Base-by-base conservation (phyloP, 768 basidiomycete species). In the Amanita rimosa region DNA sequence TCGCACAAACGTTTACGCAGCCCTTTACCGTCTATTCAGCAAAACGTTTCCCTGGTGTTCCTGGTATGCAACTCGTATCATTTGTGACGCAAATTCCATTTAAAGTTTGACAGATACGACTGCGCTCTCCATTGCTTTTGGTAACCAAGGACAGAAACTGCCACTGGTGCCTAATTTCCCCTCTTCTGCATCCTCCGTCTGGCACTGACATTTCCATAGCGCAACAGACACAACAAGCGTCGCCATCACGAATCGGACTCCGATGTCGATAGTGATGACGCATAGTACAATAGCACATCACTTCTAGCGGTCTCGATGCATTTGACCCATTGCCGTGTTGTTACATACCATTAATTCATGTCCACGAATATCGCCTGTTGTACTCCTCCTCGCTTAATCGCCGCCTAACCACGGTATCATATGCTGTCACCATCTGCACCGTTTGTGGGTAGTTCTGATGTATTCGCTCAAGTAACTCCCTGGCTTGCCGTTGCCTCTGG, bases 41-140 rank as follows among this genome's bases (percentile, higher is more conserved):
- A 31, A 97, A 97, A 69, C 80, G 86, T 43, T 97, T 95, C 69
- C 91, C 90, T 43, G 93, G 93, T 44, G 93, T 97, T 37, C 86
- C 90, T 67, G 87, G 89, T 89, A 67, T 61, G 64, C 60, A 34
- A n/a, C 31, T 49, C 42, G 31, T 24, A 41, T 44, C 29, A 22
- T 43, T 19, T 48, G 21, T 85, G 85, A 87, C 63, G 88, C 86
- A 14, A 90, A 85, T 37, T 90, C 35, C 14, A 57, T 57, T 53
- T 52, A 50, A 41, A 57, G 46, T 53, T 47, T 38, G 24, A 46
- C 56, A 87, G 87, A 89, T 64, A 89, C 88, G n/a, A 92, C 89
- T 38, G 83, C 88, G 8, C 73, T 92, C 33, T 92, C 88, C 41
- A 89, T 89, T 52, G 86, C 88, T 19, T 81, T 92, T 58, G 87